Evolutionary conservation across 2,329 filamentous ascomycete species (phyloP).

Genomic region (Cladosporium sp.): DNA sequence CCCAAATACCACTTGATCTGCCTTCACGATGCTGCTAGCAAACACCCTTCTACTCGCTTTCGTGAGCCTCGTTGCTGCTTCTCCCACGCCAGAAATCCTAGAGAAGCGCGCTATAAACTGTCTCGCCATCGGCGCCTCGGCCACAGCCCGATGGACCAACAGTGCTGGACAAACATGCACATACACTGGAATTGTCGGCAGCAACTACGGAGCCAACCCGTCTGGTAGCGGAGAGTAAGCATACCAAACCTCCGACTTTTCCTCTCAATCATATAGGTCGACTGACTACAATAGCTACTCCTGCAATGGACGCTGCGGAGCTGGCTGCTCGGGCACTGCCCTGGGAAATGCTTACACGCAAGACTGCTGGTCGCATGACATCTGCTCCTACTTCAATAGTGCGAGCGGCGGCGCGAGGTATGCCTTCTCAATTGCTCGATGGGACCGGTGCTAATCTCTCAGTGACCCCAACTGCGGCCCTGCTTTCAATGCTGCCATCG

Average conservation of each 20-base stretch:
- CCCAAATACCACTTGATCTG: not conserved
- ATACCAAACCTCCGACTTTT: too few relatives aligned
- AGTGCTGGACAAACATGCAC: constrained; percentile 39
- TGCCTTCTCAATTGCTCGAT: not conserved
- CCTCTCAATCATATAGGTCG: too few relatives aligned
- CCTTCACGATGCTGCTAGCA: not conserved
- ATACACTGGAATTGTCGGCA: constrained; percentile 43
- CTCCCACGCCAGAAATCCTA: not conserved
- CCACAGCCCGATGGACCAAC: constrained; percentile 46
- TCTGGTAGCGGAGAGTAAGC: constrained; percentile 43
- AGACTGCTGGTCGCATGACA: constrained; percentile 48
- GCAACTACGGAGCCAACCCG: constrained; percentile 44
- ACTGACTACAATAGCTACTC: constrained; percentile 36
- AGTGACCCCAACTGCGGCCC: constrained; percentile 47
- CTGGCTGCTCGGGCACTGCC: constrained; percentile 40
- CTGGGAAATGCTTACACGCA: constrained; percentile 48
- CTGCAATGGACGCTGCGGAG: constrained; percentile 48
- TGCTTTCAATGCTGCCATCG: constrained; percentile 40
- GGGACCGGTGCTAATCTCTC: not conserved
- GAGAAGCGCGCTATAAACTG: constrained; percentile 32
- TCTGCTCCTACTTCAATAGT: constrained; percentile 49
- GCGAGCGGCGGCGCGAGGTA: constrained; percentile 45
- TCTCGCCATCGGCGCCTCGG: constrained; percentile 36
- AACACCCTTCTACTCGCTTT: not conserved
- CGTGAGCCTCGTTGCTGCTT: not conserved